Evolutionary conservation across 1,284 basidiomycete genomes (phyloP).

Genomic region (Cutaneotrichosporon arboriforme): DNA sequence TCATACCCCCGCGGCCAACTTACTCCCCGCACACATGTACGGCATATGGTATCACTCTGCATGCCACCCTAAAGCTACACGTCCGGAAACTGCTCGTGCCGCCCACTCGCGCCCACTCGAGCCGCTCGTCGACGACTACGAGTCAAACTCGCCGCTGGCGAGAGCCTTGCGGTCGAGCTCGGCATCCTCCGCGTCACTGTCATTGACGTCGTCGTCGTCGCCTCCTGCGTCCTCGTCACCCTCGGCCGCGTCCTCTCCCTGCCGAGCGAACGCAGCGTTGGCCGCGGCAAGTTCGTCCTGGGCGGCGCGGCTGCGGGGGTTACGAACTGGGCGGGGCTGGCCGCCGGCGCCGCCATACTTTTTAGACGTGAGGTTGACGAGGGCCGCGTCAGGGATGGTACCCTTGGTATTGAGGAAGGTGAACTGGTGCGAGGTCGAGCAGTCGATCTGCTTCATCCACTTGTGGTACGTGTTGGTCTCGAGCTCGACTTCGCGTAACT

Average conservation of each 20-base stretch:
- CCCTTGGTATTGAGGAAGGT: constrained; percentile 54
- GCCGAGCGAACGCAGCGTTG: constrained; percentile 24
- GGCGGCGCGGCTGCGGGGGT: constrained; percentile 56
- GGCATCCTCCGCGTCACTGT: constrained; percentile 48
- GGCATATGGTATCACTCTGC: no score
- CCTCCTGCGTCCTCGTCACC: constrained; percentile 53
- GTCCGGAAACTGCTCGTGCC: no score
- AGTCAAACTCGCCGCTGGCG: constrained; percentile 65
- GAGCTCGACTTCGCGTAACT: constrained; percentile 77
- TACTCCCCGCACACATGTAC: no score
- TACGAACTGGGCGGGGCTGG: constrained; percentile 49
- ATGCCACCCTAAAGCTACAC: no score
- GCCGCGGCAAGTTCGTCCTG: constrained; percentile 34
- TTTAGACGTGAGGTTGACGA: constrained; percentile 56
- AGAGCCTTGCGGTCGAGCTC: constrained; percentile 59
- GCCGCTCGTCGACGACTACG: constrained; percentile 43
- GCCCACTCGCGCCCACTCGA: no score
- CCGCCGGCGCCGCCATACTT: constrained; percentile 52
- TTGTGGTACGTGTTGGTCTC: constrained; percentile 60
- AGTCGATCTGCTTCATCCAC: constrained; percentile 45
- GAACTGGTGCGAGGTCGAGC: constrained; percentile 21
- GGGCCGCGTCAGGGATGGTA: constrained; percentile 60
- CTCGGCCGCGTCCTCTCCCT: constrained; percentile 51
- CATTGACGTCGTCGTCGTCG: constrained; percentile 51
- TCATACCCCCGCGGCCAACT: no score